Conservation (phyloP, 805 yeast genomes). For the Myxozyma sirexii region DNA sequence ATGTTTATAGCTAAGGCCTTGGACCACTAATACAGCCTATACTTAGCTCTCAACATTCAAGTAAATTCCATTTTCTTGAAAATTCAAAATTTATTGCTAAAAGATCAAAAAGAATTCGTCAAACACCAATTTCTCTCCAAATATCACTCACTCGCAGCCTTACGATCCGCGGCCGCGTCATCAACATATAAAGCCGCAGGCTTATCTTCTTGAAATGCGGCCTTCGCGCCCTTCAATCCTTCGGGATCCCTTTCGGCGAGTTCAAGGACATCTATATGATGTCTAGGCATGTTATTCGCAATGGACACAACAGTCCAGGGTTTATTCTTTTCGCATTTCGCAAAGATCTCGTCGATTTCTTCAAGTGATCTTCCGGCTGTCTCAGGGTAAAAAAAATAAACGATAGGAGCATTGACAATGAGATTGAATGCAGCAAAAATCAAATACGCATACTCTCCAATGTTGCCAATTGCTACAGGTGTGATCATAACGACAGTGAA, state of each 20-base stretch:
- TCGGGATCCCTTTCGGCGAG: background rate
- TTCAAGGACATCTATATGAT: slow-evolving; percentile 5
- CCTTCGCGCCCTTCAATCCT: background rate
- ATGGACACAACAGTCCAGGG: slow-evolving; percentile 18
- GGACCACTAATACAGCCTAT: too few relatives aligned
- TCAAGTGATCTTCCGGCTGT: slow-evolving; percentile 63
- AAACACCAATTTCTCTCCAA: background rate
- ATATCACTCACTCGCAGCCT: background rate
- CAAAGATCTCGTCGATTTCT: slow-evolving; percentile 50
- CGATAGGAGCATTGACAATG: slow-evolving; percentile 48
- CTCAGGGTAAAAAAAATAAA: slow-evolving; percentile 59
- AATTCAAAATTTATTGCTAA: background rate
- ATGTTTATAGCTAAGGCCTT: too few relatives aligned
- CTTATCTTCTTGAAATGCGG: background rate
- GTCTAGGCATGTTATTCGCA: slow-evolving; percentile 9
- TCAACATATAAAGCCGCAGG: background rate
- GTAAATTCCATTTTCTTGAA: too few relatives aligned
- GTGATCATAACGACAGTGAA: slow-evolving; percentile 58
- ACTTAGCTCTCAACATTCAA: too few relatives aligned
- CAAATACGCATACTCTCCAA: slow-evolving; percentile 60
- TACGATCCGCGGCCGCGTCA: background rate
- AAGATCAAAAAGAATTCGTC: background rate
- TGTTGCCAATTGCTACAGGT: slow-evolving; percentile 55
- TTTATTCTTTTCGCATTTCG: background rate
- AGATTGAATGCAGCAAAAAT: slow-evolving; percentile 59